phyloP scores from a whole-genome alignment of 352 stramenopile genomes.

The Phytophthora brassicae region DNA sequence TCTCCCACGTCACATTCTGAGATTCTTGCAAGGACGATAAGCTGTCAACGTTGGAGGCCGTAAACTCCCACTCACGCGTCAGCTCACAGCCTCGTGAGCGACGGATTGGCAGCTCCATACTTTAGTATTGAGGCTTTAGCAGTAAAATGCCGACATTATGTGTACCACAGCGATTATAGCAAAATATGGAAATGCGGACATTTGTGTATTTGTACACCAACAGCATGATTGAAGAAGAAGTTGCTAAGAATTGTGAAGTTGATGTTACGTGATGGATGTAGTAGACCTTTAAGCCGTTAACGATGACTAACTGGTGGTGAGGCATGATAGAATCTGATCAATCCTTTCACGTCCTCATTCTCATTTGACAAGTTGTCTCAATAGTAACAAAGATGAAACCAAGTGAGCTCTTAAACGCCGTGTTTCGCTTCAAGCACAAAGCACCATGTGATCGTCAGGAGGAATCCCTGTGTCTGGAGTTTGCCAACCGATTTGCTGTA shows the following conservation, averaged over 20 bases:
- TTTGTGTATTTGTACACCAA: too few species aligned
- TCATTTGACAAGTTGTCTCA: not conserved
- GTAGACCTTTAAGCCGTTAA: too few species aligned
- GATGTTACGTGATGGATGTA: too few species aligned
- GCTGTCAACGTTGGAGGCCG: slow-evolving; percentile 19
- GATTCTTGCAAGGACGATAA: slow-evolving; percentile 23
- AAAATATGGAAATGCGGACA: too few species aligned
- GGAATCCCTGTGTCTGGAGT: slow-evolving; percentile 14
- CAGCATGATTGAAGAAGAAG: too few species aligned
- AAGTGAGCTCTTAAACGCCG: slow-evolving; percentile 24
- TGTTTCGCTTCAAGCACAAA: slow-evolving; percentile 54
- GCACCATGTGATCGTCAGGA: slow-evolving; percentile 35
- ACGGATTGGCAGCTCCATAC: slow-evolving; percentile 37
- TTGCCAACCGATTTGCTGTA: slow-evolving; percentile 19
- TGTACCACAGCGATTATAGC: too few species aligned
- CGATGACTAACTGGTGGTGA: not conserved
- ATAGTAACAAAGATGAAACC: slow-evolving; percentile 7
- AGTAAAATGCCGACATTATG: too few species aligned
- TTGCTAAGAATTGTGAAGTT: too few species aligned
- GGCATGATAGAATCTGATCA: not conserved
- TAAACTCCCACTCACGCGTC: slow-evolving; percentile 37
- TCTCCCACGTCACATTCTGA: slow-evolving; percentile 15
- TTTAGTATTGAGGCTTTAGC: too few species aligned
- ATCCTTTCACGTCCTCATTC: not conserved
- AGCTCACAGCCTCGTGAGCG: slow-evolving; percentile 35